phyloP scores from a whole-genome alignment of 257 asterid species.

The Vinca minor region DNA sequence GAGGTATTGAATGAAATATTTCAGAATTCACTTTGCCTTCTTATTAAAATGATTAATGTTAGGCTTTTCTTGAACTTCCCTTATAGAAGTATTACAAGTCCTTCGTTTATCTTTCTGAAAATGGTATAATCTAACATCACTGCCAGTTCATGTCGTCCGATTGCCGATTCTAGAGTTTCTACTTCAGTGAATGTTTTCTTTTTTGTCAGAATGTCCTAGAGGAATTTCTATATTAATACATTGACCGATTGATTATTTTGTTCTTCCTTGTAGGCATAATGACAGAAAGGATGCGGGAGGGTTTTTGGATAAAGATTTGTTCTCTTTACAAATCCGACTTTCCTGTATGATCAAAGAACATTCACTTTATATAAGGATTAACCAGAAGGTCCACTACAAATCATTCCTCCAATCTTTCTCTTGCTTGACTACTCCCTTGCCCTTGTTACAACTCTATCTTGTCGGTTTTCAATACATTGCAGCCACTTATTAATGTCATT shows the following conservation, averaged over 20 bases:
- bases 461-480: neutral
- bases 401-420: neutral
- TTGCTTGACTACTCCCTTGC: neutral
- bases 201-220: neutral
- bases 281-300: constrained; percentile 35
- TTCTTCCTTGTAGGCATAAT: constrained; percentile 49
- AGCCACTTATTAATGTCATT: neutral
- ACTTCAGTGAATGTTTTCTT: neutral
- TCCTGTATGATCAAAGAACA: constrained; percentile 29
- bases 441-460: neutral
- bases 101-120: neutral
- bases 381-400: constrained; percentile 37
- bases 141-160: neutral
- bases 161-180: neutral
- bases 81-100: neutral
- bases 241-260: constrained; percentile 21
- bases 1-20: neutral
- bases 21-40: no score
- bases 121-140: neutral
- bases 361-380: constrained; percentile 50
- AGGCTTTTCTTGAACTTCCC: neutral
- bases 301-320: constrained; percentile 33
- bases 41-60: no score
- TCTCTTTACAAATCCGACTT: constrained; percentile 53
- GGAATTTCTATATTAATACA: neutral